A percentile compares a stretch with the other conserved stretches of the same genome.
Conservation (phyloP, 2,329 filamentous ascomycete species). For the Colletotrichum gigasporum region DNA sequence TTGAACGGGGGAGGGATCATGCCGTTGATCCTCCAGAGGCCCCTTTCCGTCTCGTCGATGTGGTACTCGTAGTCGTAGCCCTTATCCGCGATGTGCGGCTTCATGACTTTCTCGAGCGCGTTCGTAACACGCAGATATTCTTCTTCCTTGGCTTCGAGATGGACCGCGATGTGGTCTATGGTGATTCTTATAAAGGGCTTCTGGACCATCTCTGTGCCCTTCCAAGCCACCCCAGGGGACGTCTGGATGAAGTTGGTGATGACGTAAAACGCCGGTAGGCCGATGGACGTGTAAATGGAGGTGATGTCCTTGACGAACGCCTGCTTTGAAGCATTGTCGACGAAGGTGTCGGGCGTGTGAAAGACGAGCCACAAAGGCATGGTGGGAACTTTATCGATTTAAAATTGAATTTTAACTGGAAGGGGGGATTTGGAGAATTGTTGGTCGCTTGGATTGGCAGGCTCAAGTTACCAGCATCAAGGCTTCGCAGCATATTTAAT, state of each 20-base stretch:
- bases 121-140: constrained; percentile 14
- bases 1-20: constrained; percentile 44
- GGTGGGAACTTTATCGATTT: not conserved
- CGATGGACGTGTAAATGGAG: constrained; percentile 33
- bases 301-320: constrained; percentile 47
- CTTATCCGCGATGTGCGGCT: constrained; percentile 49
- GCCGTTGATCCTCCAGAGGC: constrained; percentile 54
- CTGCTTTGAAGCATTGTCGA: constrained; percentile 37
- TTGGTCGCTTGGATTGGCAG: too few species aligned
- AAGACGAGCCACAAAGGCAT: constrained; percentile 56
- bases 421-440: too few species aligned
- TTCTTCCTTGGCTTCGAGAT: constrained; percentile 38
- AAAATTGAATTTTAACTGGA: too few species aligned
- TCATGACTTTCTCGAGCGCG: constrained; percentile 43
- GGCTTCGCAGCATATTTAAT: too few species aligned
- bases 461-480: too few species aligned
- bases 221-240: constrained; percentile 35
- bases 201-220: constrained; percentile 7
- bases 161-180: constrained; percentile 36
- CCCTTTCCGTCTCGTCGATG: constrained; percentile 51
- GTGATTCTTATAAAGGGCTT: constrained; percentile 47
- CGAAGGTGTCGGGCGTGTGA: constrained; percentile 47
- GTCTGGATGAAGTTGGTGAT: constrained; percentile 49
- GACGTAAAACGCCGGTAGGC: constrained; percentile 55
- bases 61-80: constrained; percentile 55